These are phyloP conservation scores for Cladosporium halotolerans DNA, from an alignment of 2,329 filamentous ascomycete genomes.

Conservation along the genomic window DNA sequence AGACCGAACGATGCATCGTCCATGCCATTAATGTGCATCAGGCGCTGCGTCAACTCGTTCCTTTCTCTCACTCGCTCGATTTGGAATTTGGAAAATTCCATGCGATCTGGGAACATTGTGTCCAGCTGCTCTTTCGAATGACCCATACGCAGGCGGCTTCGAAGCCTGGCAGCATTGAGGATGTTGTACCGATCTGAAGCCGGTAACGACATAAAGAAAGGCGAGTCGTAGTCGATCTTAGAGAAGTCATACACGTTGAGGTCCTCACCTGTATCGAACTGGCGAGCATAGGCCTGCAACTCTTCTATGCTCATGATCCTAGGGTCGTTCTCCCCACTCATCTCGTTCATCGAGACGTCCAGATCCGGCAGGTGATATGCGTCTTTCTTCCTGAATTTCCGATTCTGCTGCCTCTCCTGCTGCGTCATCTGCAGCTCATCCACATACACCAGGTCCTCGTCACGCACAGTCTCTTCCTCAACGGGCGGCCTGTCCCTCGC, in stretches of 20 bases:
- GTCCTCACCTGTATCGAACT: conserved; percentile 89
- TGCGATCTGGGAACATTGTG: conserved; percentile 92
- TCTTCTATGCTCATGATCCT: conserved; percentile 95
- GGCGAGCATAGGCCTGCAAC: conserved; percentile 83
- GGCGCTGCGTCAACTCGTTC: conserved; percentile 85
- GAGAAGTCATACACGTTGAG: conserved; percentile 86
- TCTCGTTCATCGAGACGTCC: conserved; percentile 67
- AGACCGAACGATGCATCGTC: conserved; percentile 59
- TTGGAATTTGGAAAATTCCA: conserved; percentile 95
- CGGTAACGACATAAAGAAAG: conserved; percentile 89
- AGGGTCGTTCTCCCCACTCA: conserved; percentile 87
- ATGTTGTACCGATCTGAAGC: conserved; percentile 94
- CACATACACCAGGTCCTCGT: conserved; percentile 74
- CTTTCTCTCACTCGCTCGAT: conserved; percentile 89
- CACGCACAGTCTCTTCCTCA: conserved; percentile 59
- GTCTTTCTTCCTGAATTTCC: conserved; percentile 85
- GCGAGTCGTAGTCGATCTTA: conserved; percentile 95
- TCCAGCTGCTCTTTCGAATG: conserved; percentile 94
- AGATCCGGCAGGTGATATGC: conserved; percentile 91
- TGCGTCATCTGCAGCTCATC: conserved; percentile 80
- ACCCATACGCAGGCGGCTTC: conserved; percentile 88
- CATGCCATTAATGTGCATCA: conserved; percentile 88
- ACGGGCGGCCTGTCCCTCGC: conserved; percentile 25
- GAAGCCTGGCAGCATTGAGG: conserved; percentile 81
- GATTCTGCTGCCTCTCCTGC: conserved; percentile 65